A percentile compares a stretch with the other conserved stretches of the same genome.
Evolutionary conservation across 805 yeast genomes (phyloP).

Genomic region (Pichia exigua): DNA sequence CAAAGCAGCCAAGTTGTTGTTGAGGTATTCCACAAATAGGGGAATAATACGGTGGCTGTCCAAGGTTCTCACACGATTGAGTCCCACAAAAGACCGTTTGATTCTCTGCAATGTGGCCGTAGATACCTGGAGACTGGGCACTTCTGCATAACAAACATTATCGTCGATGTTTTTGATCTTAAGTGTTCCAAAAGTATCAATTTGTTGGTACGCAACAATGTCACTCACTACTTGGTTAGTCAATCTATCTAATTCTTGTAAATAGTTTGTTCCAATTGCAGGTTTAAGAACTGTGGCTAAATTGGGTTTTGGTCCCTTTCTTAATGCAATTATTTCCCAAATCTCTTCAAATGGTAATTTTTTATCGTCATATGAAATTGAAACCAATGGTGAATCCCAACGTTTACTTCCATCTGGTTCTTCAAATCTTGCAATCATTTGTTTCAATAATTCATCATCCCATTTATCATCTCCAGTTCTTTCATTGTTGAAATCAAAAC

Average conservation of each 20-base stretch:
- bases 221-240: constrained; percentile 60
- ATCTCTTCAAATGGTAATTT: constrained; percentile 58
- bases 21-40: constrained; percentile 71
- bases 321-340: constrained; percentile 53
- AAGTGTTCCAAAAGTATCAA: constrained; percentile 41
- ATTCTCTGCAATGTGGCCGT: constrained; percentile 77
- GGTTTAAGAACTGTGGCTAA: constrained; percentile 79
- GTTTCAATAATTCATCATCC: constrained; percentile 58
- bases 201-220: constrained; percentile 55
- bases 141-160: constrained; percentile 37
- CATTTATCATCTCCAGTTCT: constrained; percentile 36
- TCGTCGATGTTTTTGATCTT: constrained; percentile 27
- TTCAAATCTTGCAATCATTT: constrained; percentile 77
- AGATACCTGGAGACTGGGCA: constrained; percentile 56
- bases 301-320: constrained; percentile 66
- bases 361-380: constrained; percentile 51
- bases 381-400: constrained; percentile 92
- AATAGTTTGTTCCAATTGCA: constrained; percentile 65
- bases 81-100: constrained; percentile 71
- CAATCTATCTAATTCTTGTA: constrained; percentile 67
- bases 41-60: constrained; percentile 61
- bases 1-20: constrained; percentile 44
- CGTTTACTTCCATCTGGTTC: constrained; percentile 81
- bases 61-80: constrained; percentile 72
- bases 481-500: constrained; percentile 52